phyloP scores from a whole-genome alignment of 2,329 filamentous ascomycete species.

The Camillea tinctor region DNA sequence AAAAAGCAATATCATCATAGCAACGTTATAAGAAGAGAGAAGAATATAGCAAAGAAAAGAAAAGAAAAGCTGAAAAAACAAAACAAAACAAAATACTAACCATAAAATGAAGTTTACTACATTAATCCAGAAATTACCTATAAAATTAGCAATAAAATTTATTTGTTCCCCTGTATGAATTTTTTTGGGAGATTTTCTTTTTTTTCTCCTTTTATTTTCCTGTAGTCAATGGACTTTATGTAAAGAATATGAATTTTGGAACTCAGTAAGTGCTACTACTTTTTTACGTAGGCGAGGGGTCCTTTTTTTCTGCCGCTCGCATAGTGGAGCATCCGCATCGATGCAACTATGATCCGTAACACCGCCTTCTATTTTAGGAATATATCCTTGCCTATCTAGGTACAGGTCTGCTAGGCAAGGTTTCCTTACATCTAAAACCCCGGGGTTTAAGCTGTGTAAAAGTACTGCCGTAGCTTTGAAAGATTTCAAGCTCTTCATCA shows the following conservation, averaged over 20 bases:
- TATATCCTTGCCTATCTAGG: neutral
- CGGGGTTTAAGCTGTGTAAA: constrained; percentile 1
- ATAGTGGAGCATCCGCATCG: constrained; percentile 1
- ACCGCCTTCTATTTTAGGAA: constrained; percentile 25
- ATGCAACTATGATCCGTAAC: constrained; percentile 19
- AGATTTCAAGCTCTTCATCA: constrained; percentile 8
- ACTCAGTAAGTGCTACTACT: too few species aligned
- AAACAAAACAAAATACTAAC: neutral
- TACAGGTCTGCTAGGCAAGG: too few species aligned
- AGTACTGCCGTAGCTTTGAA: neutral
- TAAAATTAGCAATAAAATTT: neutral
- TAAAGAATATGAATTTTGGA: too few species aligned
- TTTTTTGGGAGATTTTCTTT: too few species aligned
- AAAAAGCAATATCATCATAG: constrained; percentile 52
- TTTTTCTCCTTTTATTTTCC: too few species aligned
- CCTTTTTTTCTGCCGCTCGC: constrained; percentile 22
- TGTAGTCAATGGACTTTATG: too few species aligned
- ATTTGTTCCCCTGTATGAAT: too few species aligned
- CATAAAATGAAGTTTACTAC: neutral
- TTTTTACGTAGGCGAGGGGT: too few species aligned
- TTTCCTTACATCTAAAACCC: constrained; percentile 4
- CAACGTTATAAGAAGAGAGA: neutral
- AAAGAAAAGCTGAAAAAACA: constrained; percentile 1
- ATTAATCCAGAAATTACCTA: too few species aligned
- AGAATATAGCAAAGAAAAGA: neutral